Conservation (phyloP, 805 yeast genomes). For the Kuraishia cidri region DNA sequence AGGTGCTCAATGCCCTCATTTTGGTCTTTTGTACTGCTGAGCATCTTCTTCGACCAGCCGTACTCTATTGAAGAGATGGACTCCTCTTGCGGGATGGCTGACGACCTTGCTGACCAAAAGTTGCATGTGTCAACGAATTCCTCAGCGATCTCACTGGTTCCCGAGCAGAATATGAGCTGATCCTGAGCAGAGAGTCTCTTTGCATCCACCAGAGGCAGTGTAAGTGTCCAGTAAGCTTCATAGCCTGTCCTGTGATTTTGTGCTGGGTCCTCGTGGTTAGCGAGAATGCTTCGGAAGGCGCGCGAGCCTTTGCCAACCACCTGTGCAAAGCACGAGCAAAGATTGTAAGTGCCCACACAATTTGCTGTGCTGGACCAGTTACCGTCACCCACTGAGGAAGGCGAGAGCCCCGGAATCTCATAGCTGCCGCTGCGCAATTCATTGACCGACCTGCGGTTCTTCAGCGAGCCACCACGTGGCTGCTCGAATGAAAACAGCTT, state of each 20-base stretch:
- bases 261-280: conserved; percentile 12
- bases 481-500: conserved; percentile 42
- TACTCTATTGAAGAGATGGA: conserved; percentile 71
- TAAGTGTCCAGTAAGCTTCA: conserved; percentile 41
- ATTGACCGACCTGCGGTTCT: conserved; percentile 5
- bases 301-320: conserved; percentile 24
- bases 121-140: conserved; percentile 73
- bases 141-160: conserved; percentile 55
- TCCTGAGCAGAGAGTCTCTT: conserved; percentile 16
- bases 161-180: conserved; percentile 52
- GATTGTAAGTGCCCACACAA: conserved; percentile 40
- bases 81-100: conserved; percentile 71
- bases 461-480: background rate
- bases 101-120: conserved; percentile 84
- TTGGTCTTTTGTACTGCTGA: conserved; percentile 7
- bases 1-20: conserved; percentile 15
- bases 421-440: conserved; percentile 2
- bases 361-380: conserved; percentile 63
- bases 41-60: conserved; percentile 55
- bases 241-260: conserved; percentile 21
- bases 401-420: background rate
- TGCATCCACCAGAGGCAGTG: conserved; percentile 37
- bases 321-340: conserved; percentile 44
- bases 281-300: conserved; percentile 8
- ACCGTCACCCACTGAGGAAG: conserved; percentile 32